A percentile compares a stretch with the other conserved stretches of the same genome.
Conservation (phyloP, 192 early-diverging fungal genomes). For the Diversispora eburnea region DNA sequence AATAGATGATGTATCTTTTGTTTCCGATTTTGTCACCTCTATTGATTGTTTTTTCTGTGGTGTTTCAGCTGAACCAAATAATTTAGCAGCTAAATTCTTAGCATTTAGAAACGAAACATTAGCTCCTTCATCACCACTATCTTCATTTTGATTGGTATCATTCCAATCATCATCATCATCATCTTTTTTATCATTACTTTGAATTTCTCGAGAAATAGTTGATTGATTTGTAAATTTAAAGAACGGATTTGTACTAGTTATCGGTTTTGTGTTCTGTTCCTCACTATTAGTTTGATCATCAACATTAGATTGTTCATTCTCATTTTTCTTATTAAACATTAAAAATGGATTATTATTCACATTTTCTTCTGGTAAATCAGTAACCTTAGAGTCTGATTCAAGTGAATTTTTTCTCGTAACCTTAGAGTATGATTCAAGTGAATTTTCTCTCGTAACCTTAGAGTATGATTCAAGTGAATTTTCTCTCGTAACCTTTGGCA, state of each 20-base stretch:
- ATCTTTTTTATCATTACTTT: neutral
- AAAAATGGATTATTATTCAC: conserved; percentile 40
- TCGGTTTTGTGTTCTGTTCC: neutral
- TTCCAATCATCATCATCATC: conserved; percentile 40
- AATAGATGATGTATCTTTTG: conserved; percentile 13
- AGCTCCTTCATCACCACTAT: conserved; percentile 33
- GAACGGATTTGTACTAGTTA: conserved; percentile 42
- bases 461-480: neutral
- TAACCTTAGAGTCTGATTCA: neutral
- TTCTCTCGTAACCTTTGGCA: conserved; percentile 1
- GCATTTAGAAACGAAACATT: conserved; percentile 19
- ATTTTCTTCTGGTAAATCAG: neutral
- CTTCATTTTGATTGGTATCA: conserved; percentile 25
- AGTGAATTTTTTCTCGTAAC: neutral
- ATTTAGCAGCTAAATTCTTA: conserved; percentile 33
- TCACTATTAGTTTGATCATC: conserved; percentile 28
- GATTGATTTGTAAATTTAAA: conserved; percentile 31
- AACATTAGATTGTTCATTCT: neutral
- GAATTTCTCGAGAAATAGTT: conserved; percentile 9
- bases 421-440: neutral
- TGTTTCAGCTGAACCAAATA: conserved; percentile 2
- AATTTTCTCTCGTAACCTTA: conserved; percentile 9
- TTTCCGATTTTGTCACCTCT: no score
- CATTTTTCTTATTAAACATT: conserved; percentile 22
- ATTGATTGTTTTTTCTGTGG: no score